Evolutionary conservation across 495 filamentous ascomycete species (phyloP).

Genomic region (Tuber microsphaerosporum): DNA sequence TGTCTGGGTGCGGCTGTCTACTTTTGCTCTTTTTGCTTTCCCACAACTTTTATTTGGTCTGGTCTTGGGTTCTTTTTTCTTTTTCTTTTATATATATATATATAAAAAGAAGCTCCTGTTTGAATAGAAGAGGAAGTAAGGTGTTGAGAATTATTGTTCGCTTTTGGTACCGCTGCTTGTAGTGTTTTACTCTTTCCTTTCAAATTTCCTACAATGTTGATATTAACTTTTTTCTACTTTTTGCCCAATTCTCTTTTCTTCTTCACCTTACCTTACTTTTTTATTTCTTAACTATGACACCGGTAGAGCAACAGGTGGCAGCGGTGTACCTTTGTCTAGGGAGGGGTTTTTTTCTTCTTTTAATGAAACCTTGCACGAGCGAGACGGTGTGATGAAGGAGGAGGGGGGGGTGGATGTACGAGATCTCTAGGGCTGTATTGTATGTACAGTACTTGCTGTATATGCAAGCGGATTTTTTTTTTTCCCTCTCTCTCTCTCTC

Average conservation of each 20-base stretch:
- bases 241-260: background rate
- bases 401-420: too few relatives aligned
- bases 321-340: background rate
- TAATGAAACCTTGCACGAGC: background rate
- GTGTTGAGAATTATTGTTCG: background rate
- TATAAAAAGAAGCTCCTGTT: background rate
- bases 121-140: constrained; percentile 1
- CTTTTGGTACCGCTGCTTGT: background rate
- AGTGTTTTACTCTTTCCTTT: background rate
- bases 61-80: background rate
- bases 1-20: background rate
- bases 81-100: too few relatives aligned
- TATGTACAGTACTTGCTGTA: background rate
- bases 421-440: background rate
- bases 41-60: background rate
- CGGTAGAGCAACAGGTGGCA: background rate
- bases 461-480: background rate
- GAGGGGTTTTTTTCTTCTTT: background rate
- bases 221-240: background rate
- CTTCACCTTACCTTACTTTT: background rate
- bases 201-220: background rate
- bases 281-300: background rate
- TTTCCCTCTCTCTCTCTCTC: background rate
- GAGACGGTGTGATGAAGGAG: background rate
- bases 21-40: background rate